These are phyloP conservation scores for Penicillium sp. DNA, from an alignment of 2,329 filamentous ascomycete genomes.

Conservation along the genomic window DNA sequence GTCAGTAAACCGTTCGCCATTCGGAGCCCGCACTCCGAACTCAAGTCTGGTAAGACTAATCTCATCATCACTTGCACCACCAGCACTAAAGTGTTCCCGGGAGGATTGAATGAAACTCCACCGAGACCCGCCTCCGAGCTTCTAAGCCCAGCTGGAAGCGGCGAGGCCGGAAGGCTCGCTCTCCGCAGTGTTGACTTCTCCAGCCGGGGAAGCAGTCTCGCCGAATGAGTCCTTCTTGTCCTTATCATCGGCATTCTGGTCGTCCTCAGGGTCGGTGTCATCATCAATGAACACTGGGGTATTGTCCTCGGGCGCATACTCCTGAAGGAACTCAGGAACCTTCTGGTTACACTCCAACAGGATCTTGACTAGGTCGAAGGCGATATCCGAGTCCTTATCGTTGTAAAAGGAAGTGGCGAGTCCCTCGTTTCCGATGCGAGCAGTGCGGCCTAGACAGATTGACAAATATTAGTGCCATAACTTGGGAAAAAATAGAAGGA, in stretches of 20 bases:
- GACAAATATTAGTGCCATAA: neutral
- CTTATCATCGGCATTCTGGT: neutral
- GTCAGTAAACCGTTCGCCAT: neutral
- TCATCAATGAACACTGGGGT: conserved; percentile 49
- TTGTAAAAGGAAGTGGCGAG: conserved; percentile 86
- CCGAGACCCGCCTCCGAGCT: neutral
- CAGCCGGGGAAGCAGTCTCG: too few relatives aligned
- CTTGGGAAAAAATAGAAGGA: neutral
- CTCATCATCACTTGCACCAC: neutral
- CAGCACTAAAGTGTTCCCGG: neutral
- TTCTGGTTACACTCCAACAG: conserved; percentile 72
- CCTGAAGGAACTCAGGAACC: conserved; percentile 74
- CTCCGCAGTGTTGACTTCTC: too few relatives aligned
- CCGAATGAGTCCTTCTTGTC: neutral
- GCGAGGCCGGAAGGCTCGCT: neutral
- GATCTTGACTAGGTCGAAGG: conserved; percentile 68
- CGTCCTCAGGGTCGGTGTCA: conserved; percentile 45
- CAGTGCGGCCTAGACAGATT: conserved; percentile 66
- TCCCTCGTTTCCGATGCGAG: conserved; percentile 82
- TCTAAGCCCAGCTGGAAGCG: neutral
- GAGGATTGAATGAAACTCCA: neutral
- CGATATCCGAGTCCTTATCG: conserved; percentile 68
- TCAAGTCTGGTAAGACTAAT: neutral
- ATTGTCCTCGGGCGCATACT: conserved; percentile 46
- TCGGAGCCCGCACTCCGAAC: neutral